A percentile compares a stretch with the other conserved stretches of the same genome.
These are phyloP conservation scores for Solanum hybrid DNA, from an alignment of 305 asterid species.

Conservation along the genomic window DNA sequence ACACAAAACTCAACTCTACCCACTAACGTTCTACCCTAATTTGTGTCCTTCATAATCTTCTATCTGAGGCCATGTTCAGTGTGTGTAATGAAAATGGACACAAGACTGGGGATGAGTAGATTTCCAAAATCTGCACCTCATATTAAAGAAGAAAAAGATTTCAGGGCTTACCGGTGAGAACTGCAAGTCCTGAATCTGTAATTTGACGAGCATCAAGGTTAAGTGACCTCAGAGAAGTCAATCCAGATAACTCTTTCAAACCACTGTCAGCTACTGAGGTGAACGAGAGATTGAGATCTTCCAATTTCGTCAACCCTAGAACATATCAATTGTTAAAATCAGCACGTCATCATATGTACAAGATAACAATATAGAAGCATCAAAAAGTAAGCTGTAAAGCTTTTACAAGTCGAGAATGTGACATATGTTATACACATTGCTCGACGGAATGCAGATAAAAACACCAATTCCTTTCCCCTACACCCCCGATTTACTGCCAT, in stretches of 20 bases:
- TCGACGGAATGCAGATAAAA: neutral
- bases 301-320: constrained; percentile 28
- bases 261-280: constrained; percentile 26
- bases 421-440: neutral
- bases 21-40: neutral
- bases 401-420: neutral
- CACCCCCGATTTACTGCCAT: neutral
- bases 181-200: constrained; percentile 28
- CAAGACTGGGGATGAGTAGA: neutral
- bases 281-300: constrained; percentile 29
- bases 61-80: neutral
- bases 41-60: neutral
- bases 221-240: constrained; percentile 28
- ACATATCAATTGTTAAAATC: neutral
- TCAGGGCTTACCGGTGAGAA: constrained; percentile 17
- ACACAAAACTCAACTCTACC: neutral
- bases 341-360: neutral
- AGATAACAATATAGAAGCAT: neutral
- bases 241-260: constrained; percentile 19
- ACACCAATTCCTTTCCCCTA: neutral
- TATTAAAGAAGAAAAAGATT: neutral
- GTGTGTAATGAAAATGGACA: neutral
- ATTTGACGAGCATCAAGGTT: constrained; percentile 33
- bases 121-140: neutral
- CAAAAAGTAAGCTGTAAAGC: neutral